Conservation (phyloP, 805 yeast species). For the Lipomyces lipofer region DNA sequence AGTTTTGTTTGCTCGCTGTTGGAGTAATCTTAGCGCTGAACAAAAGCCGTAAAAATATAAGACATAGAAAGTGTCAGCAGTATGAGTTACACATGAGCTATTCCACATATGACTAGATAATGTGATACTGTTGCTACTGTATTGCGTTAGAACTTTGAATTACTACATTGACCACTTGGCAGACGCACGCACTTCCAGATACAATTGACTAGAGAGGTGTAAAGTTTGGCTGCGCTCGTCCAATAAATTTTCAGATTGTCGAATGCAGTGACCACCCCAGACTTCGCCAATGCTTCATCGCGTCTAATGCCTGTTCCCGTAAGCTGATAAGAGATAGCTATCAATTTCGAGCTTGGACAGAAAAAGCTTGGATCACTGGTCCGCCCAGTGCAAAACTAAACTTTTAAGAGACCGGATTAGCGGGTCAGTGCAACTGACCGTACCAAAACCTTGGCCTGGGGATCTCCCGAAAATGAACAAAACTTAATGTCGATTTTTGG, state of each 20-base stretch:
- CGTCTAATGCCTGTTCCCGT: not conserved
- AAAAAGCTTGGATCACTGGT: not conserved
- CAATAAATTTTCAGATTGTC: not conserved
- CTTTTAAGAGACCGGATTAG: not conserved
- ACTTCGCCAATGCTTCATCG: too few species aligned
- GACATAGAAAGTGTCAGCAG: not conserved
- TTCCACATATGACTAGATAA: constrained; percentile 5
- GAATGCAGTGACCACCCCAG: not conserved
- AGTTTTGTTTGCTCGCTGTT: not conserved
- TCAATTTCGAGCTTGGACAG: not conserved
- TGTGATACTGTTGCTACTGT: not conserved
- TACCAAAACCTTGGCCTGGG: not conserved
- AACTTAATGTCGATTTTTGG: not conserved
- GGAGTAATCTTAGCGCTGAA: not conserved
- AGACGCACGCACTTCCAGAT: not conserved
- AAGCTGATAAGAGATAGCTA: not conserved
- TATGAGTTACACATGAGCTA: constrained; percentile 3
- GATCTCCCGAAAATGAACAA: not conserved
- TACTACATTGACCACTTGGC: not conserved
- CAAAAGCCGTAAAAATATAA: not conserved
- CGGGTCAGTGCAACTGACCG: not conserved
- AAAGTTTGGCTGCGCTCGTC: not conserved
- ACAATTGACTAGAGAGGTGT: not conserved
- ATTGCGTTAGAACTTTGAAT: constrained; percentile 1
- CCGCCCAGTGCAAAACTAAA: not conserved